Conservation (phyloP, 192 early-diverging fungal species). For the Piromyces finnis region DNA sequence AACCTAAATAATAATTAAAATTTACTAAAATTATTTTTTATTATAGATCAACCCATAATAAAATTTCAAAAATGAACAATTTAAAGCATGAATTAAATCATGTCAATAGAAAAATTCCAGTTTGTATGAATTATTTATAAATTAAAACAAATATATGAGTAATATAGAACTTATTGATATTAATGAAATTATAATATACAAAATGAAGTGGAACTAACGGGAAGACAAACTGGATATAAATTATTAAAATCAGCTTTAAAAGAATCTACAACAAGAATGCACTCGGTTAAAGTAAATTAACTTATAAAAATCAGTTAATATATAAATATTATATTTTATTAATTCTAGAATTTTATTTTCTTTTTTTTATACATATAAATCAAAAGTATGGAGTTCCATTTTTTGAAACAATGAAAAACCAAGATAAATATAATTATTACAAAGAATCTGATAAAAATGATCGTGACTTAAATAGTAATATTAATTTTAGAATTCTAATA, state of each 20-base stretch:
- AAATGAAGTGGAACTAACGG: not conserved
- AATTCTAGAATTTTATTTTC: too few species aligned
- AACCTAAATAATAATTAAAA: too few species aligned
- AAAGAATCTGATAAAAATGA: not conserved
- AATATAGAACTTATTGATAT: too few species aligned
- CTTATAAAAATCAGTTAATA: too few species aligned
- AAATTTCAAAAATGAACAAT: not conserved
- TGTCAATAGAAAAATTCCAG: not conserved
- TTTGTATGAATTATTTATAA: not conserved
- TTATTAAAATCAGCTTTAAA: not conserved
- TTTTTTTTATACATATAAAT: not conserved
- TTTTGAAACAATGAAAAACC: not conserved
- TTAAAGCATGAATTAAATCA: not conserved
- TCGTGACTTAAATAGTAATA: not conserved
- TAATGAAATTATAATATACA: too few species aligned
- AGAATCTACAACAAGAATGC: not conserved
- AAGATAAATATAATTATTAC: not conserved
- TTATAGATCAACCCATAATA: not conserved
- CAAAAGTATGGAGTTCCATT: not conserved
- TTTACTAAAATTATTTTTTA: too few species aligned
- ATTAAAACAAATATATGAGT: not conserved
- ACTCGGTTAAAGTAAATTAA: not conserved
- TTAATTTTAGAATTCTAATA: too few species aligned
- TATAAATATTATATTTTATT: too few species aligned
- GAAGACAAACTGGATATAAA: not conserved